phyloP scores from a whole-genome alignment of 306 rosid genomes.

The Inga leiocalycina region DNA sequence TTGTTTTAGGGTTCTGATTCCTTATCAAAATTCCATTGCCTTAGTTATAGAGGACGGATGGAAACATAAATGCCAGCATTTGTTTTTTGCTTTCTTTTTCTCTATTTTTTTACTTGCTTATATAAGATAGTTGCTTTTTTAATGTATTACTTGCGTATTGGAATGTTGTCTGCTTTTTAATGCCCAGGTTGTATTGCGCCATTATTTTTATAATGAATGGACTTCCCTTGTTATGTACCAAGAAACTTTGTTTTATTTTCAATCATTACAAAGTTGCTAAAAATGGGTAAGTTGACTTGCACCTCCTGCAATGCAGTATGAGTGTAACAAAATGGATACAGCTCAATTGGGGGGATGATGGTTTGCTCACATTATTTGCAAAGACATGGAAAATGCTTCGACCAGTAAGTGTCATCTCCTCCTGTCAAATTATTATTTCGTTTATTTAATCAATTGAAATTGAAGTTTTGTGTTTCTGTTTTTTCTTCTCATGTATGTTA shows the following conservation, averaged over 20 bases:
- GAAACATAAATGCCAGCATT: not conserved
- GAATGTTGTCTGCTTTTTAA: not conserved
- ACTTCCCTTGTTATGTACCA: not conserved
- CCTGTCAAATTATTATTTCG: not conserved
- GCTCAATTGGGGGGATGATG: conserved; percentile 97
- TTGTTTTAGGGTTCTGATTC: not conserved
- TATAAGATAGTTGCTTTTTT: conserved; percentile 6
- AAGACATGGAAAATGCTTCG: conserved; percentile 82
- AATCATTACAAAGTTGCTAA: conserved; percentile 2
- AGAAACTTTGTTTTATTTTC: conserved; percentile 14
- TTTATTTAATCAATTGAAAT: conserved; percentile 7
- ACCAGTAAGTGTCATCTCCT: conserved; percentile 54
- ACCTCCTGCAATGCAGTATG: conserved; percentile 66
- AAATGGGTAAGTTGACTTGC: conserved; percentile 21
- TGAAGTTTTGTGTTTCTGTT: not conserved
- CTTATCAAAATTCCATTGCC: not conserved
- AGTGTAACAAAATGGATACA: conserved; percentile 97
- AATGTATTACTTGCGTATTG: not conserved
- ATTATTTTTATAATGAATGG: conserved; percentile 11
- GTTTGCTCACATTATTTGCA: conserved; percentile 73
- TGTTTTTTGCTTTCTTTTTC: not conserved
- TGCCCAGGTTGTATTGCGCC: not conserved
- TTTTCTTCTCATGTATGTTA: not conserved
- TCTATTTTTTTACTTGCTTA: not conserved
- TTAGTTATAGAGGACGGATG: not conserved